Base-by-base conservation (phyloP, 192 early-diverging fungal species). In the Gaertneriomyces semiglobifer region DNA sequence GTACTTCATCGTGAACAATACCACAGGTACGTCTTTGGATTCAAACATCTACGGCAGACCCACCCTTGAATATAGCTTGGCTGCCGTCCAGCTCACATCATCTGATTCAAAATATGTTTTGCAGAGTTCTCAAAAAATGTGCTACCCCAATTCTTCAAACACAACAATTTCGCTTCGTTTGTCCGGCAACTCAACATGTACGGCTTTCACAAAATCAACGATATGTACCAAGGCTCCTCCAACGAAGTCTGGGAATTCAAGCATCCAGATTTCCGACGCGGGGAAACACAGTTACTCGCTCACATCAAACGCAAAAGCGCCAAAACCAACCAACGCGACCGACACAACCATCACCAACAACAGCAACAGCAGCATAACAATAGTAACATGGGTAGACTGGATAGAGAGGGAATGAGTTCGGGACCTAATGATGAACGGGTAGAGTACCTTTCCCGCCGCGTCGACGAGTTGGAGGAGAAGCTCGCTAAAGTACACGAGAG, bases 151-250 rank as follows among this genome's bases (percentile, higher is more conserved):
- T 76, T 77, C 53, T 78, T 78, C 58, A 78, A 78, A 47, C 77
- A 78, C 74, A 78, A 72, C 74, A 78, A 78, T 66, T 77, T 77
- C 59, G 69, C 78, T n/a, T 69, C 63, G 52, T 77, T 77, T 62
- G 76, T 77, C 11, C 74, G 76, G 12, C 73, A 77, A 68, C 70
- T 77, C n/a, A 77, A 77, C 57, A 77, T 77, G 74, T 77, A 77
- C 60, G 74, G 74, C 33, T 77, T 77, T 57, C 68, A 77, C 70
- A 77, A 77, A 65, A 68, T 77, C 19, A 94, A 91, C 63, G 75
- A 77, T 45, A 70, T 75, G 55, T 70, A 63, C 43, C 69, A 75
- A 57, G 60, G 58, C 18, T 46, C 38, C 42, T 75, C 70, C 38
- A 68, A 71, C 16, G 74, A 75, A 43, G 68, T 70, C 10, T 75